Conservation (phyloP, 2,329 filamentous ascomycete species). For the Nemania abortiva region DNA sequence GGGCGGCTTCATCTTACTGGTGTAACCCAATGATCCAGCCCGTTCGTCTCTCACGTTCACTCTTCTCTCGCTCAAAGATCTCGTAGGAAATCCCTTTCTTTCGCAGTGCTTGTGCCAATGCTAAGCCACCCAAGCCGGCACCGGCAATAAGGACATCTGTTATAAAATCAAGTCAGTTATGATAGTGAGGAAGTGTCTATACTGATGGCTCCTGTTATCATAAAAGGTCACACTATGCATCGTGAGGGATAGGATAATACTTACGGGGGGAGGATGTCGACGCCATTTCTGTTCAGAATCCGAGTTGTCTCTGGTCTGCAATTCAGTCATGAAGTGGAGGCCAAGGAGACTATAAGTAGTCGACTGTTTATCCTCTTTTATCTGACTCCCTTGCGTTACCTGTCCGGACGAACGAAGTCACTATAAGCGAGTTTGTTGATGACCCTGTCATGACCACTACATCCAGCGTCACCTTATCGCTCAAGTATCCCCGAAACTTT, state of each 20-base stretch:
- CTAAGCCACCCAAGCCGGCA: constrained; percentile 41
- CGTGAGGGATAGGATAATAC: background rate
- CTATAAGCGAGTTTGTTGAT: background rate
- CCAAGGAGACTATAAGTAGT: background rate
- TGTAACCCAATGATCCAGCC: constrained; percentile 45
- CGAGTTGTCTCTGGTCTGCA: background rate
- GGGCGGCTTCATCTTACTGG: constrained; percentile 30
- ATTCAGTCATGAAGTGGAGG: background rate
- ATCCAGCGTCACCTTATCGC: background rate
- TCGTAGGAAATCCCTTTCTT: constrained; percentile 45
- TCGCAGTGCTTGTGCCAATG: constrained; percentile 42
- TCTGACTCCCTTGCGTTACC: background rate
- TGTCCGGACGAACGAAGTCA: background rate
- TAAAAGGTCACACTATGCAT: background rate
- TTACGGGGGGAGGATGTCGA: constrained; percentile 31
- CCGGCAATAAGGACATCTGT: constrained; percentile 43
- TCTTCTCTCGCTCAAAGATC: constrained; percentile 44
- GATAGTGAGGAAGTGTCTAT: background rate
- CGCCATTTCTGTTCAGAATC: constrained; percentile 19
- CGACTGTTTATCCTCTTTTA: too few species aligned
- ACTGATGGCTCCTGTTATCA: too few species aligned
- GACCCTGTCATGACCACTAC: background rate
- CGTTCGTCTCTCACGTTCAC: constrained; percentile 36
- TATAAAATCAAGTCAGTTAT: background rate
- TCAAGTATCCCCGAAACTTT: background rate